Base-by-base conservation (phyloP, 257 asterid species). In the Fraxinus cuspidata region DNA sequence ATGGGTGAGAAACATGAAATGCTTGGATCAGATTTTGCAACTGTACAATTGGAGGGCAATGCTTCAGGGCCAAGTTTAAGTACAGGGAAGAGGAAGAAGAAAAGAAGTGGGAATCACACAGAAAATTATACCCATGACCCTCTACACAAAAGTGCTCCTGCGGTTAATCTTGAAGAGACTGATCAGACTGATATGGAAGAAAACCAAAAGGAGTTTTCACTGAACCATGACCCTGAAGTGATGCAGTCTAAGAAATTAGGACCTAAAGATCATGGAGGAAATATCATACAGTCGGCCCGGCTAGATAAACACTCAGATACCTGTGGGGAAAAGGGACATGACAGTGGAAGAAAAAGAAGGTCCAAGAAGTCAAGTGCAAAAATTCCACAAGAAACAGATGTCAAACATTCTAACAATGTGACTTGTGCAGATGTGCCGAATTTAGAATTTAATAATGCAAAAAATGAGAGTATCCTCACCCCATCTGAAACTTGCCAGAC, bases 341-440 rank as follows among this genome's bases (percentile, higher is more conserved):
- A 65, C 35, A 53, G 63, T 27, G 71, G 35, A 74, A 80, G 63
- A 31, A 83, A 74, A 73, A 78, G 23, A 72, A 74, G 75, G 71
- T 29, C 77, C 71, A 83, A 73, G 86, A 74, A 76, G 74, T 76
- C 70, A 13, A 56, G 79, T 47, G 65, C 67, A 69, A 78, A 71
- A 18, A 10, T 60, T 31, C 73, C 15, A 28, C 38, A 51, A 32
- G 76, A 76, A 70, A 67, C 78, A n/a, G 78, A 63, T 71, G 74
- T n/a, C 70, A 67, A 66, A 60, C 78, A 37, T 80, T 77, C 70
- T 64, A 74, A 64, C 19, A 63, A 44, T 64, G 66, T 75, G 31
- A n/a, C 35, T 78, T 4, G 65, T 65, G 65, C 79, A 71, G 19
- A 73, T 75, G 83, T 51, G 10, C 64, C 56, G 34, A 70, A 64